Base-by-base conservation (phyloP, 225 moss, liverwort and hornwort species). In the Bryoerythrophyllum caledonicum region DNA sequence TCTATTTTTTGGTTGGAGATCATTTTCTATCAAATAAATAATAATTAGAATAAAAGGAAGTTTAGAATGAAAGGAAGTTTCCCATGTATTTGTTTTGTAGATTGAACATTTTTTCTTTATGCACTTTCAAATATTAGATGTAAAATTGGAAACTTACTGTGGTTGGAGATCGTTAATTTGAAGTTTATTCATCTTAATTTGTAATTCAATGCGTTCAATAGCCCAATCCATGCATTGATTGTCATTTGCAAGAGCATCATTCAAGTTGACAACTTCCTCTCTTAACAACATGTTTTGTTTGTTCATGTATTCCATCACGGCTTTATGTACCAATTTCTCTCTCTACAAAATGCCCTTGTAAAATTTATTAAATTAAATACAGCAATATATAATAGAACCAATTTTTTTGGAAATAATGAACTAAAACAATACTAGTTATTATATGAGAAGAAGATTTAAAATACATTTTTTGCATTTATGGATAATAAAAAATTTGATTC, bases 251-350 rank as follows among this genome's bases (percentile, higher is more conserved):
- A 80, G 85, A 17, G 37, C 72, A 32, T 83, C 43, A 23, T 84
- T 92, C 60, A 96, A 72, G 6, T 91, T 40, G 9, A 87, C 75
- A 28, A 92, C 88, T 63, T 96, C 94, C 60, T 96, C 88, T 13
- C 83, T 72, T 20, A 96, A 63, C 21, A 85, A 85, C 19, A 90
- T 62, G 37, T 96, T 96, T 74, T 96, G 96, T 65, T 96, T 96
- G n/a, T 82, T 83, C 82, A 96, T 81, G 9, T 91, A 96, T 40
- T 96, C 92, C 82, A 96, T 88, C 27, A 91, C 68, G 4, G 68
- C 83, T 0, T 63, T 65, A n/a, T 91, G 80, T 21, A 92, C 88
- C 67, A 80, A 73, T 71, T 87, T 92, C 79, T 96, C 94, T 26
- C 85, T 92, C 96, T 96, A 12, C 40, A 70, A 19, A 48, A 48